A percentile compares a stretch with the other conserved stretches of the same genome.
phyloP scores from a whole-genome alignment of 2,329 filamentous ascomycete species.

The Talaromyces pinophilus region DNA sequence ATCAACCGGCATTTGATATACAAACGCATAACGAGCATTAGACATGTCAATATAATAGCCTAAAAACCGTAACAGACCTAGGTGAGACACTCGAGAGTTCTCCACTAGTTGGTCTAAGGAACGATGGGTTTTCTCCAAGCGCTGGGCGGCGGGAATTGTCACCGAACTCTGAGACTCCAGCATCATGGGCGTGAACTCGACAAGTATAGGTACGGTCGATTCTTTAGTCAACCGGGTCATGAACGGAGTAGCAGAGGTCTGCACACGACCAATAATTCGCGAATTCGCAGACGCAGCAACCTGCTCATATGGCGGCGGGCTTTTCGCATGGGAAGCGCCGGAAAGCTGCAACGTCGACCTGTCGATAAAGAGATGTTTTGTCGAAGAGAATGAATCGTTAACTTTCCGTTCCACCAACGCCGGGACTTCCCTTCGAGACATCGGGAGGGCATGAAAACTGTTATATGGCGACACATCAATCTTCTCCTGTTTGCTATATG shows the following conservation, averaged over 20 bases:
- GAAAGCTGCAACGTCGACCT: conserved; percentile 43
- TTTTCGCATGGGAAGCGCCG: conserved; percentile 42
- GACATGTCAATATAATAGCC: conserved; percentile 60
- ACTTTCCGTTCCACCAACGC: conserved; percentile 28
- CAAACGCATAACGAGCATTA: conserved; percentile 59
- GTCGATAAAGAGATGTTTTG: conserved; percentile 42
- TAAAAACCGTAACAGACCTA: conserved; percentile 47
- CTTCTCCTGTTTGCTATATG: conserved; percentile 18
- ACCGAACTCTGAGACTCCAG: conserved; percentile 36
- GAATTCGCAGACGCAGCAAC: conserved; percentile 47
- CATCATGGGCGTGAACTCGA: conserved; percentile 47
- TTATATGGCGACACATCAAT: conserved; percentile 14
- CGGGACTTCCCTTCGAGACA: conserved; percentile 15
- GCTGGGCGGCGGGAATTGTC: conserved; percentile 32
- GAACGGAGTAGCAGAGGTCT: conserved; percentile 40
- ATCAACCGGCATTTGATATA: conserved; percentile 60
- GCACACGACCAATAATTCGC: conserved; percentile 44
- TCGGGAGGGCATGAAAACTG: conserved; percentile 19
- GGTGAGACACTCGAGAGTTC: conserved; percentile 44
- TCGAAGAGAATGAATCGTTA: conserved; percentile 30
- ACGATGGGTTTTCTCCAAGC: conserved; percentile 41
- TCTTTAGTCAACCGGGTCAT: conserved; percentile 35
- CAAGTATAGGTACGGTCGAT: conserved; percentile 42
- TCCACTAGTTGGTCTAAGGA: conserved; percentile 45
- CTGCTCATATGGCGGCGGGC: conserved; percentile 46